These are phyloP conservation scores for Penicillium arizonense DNA, from an alignment of 495 filamentous ascomycete genomes.

Conservation along the genomic window DNA sequence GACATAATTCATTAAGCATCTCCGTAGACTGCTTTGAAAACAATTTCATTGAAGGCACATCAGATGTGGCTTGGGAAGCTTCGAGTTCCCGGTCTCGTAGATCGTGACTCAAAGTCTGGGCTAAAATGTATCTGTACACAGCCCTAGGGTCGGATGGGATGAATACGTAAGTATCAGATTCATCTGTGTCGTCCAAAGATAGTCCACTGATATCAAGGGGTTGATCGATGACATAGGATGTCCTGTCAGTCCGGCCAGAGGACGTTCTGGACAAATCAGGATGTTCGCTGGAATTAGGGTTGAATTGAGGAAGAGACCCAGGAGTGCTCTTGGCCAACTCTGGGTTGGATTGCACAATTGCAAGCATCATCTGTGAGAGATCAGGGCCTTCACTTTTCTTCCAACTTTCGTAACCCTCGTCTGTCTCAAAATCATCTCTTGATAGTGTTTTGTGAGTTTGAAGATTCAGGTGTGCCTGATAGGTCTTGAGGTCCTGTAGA, in stretches of 20 bases:
- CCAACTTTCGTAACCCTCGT: constrained; percentile 89
- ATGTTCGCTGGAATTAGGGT: constrained; percentile 34
- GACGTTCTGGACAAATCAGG: constrained; percentile 57
- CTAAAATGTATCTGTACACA: constrained; percentile 75
- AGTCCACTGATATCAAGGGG: constrained; percentile 73
- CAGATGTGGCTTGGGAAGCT: constrained; percentile 50
- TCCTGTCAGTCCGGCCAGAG: constrained; percentile 40
- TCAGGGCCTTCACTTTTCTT: constrained; percentile 79
- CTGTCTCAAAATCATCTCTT: constrained; percentile 83
- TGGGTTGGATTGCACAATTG: constrained; percentile 81
- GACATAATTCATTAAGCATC: constrained; percentile 77
- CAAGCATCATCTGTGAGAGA: constrained; percentile 87
- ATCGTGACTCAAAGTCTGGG: constrained; percentile 70
- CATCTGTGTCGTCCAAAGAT: constrained; percentile 49
- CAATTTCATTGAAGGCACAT: constrained; percentile 56
- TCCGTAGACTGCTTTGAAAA: constrained; percentile 82
- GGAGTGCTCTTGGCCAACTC: constrained; percentile 73
- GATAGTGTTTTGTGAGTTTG: constrained; percentile 76
- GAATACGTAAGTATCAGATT: constrained; percentile 72
- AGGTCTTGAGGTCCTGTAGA: constrained; percentile 85
- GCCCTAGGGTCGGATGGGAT: constrained; percentile 83
- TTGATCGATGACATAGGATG: constrained; percentile 71
- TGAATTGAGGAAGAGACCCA: constrained; percentile 52
- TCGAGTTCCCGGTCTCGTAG: constrained; percentile 56
- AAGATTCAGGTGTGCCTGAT: constrained; percentile 81